These are phyloP conservation scores for Phaeoacremonium minimum DNA, from an alignment of 2,329 filamentous ascomycete genomes.

Conservation along the genomic window DNA sequence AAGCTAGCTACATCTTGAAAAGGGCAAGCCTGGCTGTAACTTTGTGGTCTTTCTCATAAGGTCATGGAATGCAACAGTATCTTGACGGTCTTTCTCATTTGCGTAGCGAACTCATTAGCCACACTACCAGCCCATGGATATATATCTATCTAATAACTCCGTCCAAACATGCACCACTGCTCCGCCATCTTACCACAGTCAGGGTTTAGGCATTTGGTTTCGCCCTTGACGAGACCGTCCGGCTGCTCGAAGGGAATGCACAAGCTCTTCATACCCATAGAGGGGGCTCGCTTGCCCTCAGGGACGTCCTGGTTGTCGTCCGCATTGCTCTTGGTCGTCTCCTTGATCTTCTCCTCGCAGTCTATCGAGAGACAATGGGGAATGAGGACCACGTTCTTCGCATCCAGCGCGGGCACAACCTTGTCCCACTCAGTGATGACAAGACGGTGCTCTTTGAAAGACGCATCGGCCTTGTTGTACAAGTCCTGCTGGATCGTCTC, in stretches of 20 bases:
- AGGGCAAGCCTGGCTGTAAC: too few species aligned
- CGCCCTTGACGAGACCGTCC: constrained; percentile 69
- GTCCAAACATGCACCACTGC: constrained; percentile 90
- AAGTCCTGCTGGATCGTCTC: constrained; percentile 88
- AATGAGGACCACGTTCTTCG: constrained; percentile 89
- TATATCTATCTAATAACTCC: constrained; percentile 53
- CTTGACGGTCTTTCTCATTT: too few species aligned
- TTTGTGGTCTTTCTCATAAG: too few species aligned
- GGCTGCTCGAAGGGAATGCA: constrained; percentile 84
- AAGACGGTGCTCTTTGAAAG: constrained; percentile 77
- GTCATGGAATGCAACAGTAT: too few species aligned
- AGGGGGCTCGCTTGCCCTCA: constrained; percentile 49
- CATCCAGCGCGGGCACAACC: constrained; percentile 83
- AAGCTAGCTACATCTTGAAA: too few species aligned
- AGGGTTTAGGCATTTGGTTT: constrained; percentile 89
- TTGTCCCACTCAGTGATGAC: constrained; percentile 84
- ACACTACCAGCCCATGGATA: too few species aligned
- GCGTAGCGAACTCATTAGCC: too few species aligned
- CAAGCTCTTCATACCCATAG: constrained; percentile 65
- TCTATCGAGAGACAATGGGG: constrained; percentile 78
- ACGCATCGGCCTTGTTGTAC: constrained; percentile 67
- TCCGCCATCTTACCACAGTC: constrained; percentile 74
- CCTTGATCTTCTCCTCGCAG: constrained; percentile 95
- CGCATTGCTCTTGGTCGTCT: constrained; percentile 75
- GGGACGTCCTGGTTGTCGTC: constrained; percentile 44